Conservation (phyloP, 75 land plant genomes). For the Gnetum montanum region DNA sequence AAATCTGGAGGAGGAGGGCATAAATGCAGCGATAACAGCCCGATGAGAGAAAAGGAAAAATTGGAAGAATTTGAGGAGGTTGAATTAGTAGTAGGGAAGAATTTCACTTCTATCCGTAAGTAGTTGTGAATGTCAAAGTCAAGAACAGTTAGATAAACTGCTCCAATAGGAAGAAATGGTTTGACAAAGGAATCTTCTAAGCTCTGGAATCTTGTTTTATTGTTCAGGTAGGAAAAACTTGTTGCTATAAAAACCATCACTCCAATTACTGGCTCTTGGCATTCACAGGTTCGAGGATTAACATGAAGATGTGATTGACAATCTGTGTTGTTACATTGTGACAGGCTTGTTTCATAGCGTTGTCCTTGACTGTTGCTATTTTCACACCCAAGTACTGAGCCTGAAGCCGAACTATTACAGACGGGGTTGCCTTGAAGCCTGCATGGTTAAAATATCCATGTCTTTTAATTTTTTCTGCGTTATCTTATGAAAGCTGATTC, state of each 20-base stretch:
- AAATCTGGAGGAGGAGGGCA: no score
- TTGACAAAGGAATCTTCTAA: constrained; percentile 35
- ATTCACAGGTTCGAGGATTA: constrained; percentile 47
- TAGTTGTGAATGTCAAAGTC: constrained; percentile 41
- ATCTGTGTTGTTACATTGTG: constrained; percentile 25
- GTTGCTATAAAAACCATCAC: constrained; percentile 42
- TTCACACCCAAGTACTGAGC: constrained; percentile 30
- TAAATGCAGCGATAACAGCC: no score
- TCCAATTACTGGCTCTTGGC: constrained; percentile 53
- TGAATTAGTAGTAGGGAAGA: constrained; percentile 61
- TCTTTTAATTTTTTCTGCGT: no score
- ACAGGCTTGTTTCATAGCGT: constrained; percentile 24
- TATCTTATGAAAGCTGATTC: no score
- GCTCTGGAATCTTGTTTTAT: constrained; percentile 24
- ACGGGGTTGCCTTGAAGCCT: constrained; percentile 60
- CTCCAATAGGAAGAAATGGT: constrained; percentile 28
- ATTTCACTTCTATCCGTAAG: constrained; percentile 28
- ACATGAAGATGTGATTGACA: constrained; percentile 33
- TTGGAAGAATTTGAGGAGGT: no score
- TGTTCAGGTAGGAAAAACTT: constrained; percentile 27
- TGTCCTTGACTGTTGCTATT: constrained; percentile 10
- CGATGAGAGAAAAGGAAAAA: no score
- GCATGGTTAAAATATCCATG: no score
- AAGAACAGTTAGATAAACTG: constrained; percentile 32
- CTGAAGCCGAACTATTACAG: constrained; percentile 11